Evolutionary conservation across 208 protist species (phyloP).

Genomic region (Leishmania lainsoni): DNA sequence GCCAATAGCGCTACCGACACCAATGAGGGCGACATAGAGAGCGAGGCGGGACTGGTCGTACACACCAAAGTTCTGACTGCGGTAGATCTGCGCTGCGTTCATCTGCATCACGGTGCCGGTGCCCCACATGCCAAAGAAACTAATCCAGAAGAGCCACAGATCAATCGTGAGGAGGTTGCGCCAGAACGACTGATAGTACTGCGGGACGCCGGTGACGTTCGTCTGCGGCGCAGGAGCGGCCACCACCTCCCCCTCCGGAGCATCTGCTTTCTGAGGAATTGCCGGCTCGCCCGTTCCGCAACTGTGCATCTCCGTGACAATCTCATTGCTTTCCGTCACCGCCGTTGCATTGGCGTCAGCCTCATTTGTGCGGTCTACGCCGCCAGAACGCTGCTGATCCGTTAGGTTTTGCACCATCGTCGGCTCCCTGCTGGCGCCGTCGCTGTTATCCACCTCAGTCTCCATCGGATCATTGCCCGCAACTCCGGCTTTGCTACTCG

Average conservation of each 20-base stretch:
- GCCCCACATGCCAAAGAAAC: constrained; percentile 76
- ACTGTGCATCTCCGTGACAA: neutral
- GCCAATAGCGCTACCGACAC: constrained; percentile 71
- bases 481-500: neutral
- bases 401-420: neutral
- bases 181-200: constrained; percentile 73
- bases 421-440: neutral
- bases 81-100: constrained; percentile 80
- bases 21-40: constrained; percentile 69
- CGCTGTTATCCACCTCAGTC: neutral
- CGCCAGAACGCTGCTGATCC: neutral
- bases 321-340: neutral
- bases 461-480: neutral
- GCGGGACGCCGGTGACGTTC: constrained; percentile 43
- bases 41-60: constrained; percentile 38
- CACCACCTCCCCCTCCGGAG: constrained; percentile 6
- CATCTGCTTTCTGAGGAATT: neutral
- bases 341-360: constrained; percentile 15
- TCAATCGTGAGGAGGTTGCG: constrained; percentile 62
- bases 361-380: neutral
- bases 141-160: constrained; percentile 73
- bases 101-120: constrained; percentile 72
- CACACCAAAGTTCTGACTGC: constrained; percentile 52
- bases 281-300: neutral
- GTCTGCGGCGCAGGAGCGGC: constrained; percentile 5